Percentiles rank a stretch among this genome's conserved stretches.
Evolutionary conservation across 495 filamentous ascomycete genomes (phyloP).

Genomic region (Achaetomiella virescens): DNA sequence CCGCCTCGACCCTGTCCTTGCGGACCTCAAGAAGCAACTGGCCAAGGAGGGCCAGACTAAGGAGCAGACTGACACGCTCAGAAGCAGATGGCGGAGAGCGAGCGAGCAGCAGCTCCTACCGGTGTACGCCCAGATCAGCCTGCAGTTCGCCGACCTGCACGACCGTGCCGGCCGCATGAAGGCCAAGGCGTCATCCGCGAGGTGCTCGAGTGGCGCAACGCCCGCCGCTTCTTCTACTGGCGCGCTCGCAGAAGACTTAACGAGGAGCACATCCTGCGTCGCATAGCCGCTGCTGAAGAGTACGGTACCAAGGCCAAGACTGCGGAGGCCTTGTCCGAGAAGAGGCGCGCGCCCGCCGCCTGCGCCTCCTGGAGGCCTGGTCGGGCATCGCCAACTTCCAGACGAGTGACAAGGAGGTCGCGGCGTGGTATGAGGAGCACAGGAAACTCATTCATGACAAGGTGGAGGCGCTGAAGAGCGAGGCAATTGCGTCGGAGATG

Average conservation of each 20-base stretch:
- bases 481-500: conserved; percentile 72
- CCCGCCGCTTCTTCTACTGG: conserved; percentile 99
- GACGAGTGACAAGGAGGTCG: conserved; percentile 71
- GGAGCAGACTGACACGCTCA: conserved; percentile 70
- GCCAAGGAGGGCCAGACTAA: conserved; percentile 60
- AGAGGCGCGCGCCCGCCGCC: conserved; percentile 49
- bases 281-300: conserved; percentile 56
- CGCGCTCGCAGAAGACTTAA: conserved; percentile 93
- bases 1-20: conserved; percentile 79
- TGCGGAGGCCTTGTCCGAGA: conserved; percentile 32
- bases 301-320: conserved; percentile 24
- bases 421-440: conserved; percentile 97
- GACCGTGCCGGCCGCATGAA: conserved; percentile 97
- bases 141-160: conserved; percentile 96
- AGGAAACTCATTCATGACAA: conserved; percentile 69
- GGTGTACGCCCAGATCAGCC: conserved; percentile 84
- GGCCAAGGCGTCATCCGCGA: conserved; percentile 89
- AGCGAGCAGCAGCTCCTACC: conserved; percentile 86
- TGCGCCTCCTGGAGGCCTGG: conserved; percentile 72
- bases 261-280: conserved; percentile 91
- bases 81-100: conserved; percentile 72
- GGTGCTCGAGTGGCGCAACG: conserved; percentile 76
- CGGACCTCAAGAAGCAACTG: conserved; percentile 69
- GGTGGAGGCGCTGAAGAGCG: conserved; percentile 71
- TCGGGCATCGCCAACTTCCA: conserved; percentile 65